Conservation (phyloP, 2,329 filamentous ascomycete genomes). For the Monascus ruber region DNA sequence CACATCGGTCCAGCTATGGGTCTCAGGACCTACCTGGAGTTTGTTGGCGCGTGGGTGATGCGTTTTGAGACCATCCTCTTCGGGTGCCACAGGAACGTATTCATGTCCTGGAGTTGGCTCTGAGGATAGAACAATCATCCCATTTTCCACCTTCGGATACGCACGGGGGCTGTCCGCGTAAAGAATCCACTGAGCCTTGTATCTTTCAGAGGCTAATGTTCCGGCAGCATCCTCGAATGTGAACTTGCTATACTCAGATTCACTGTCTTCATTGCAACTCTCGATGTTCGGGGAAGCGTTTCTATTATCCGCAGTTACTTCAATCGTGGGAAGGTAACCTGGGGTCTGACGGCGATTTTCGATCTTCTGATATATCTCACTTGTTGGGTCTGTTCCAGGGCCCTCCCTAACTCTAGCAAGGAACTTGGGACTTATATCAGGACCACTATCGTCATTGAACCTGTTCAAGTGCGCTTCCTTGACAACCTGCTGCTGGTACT, state of each 20-base stretch:
- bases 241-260: background rate
- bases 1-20: slow-evolving; percentile 3
- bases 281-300: background rate
- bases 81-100: background rate
- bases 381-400: slow-evolving; percentile 14
- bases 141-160: slow-evolving; percentile 8
- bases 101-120: slow-evolving; percentile 6
- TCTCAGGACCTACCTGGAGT: background rate
- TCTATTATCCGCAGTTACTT: background rate
- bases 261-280: no score
- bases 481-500: slow-evolving; percentile 10
- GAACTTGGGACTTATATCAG: slow-evolving; percentile 6
- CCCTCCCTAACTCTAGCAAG: slow-evolving; percentile 15
- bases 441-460: background rate
- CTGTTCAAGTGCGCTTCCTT: slow-evolving; percentile 4
- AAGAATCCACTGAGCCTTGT: slow-evolving; percentile 4
- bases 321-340: background rate
- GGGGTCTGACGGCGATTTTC: slow-evolving; percentile 1
- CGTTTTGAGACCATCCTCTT: background rate
- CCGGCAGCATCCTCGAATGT: background rate
- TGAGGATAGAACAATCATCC: slow-evolving; percentile 4
- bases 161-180: slow-evolving; percentile 6
- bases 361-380: slow-evolving; percentile 10
- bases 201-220: background rate
- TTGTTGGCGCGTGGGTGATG: slow-evolving; percentile 1